Percentiles rank a stretch among this genome's conserved stretches.
Evolutionary conservation across 768 basidiomycete genomes (phyloP).

Genomic region (Mycena amicta): DNA sequence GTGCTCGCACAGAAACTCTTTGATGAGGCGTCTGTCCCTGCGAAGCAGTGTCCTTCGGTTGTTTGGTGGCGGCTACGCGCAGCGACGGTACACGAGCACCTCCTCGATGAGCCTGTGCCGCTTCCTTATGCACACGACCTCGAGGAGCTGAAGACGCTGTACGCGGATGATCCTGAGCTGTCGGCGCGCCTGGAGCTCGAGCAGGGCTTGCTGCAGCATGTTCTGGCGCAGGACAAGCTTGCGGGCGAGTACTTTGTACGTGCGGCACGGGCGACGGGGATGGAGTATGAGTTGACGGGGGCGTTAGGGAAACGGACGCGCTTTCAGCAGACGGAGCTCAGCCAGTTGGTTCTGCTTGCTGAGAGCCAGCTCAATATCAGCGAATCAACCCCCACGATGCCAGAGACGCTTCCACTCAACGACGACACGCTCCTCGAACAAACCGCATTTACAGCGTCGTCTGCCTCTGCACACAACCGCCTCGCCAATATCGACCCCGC

Average conservation of each 20-base stretch:
- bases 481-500: slow-evolving; percentile 80
- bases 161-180: slow-evolving; percentile 62
- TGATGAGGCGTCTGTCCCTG: slow-evolving; percentile 43
- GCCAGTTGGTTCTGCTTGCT: slow-evolving; percentile 93
- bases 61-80: slow-evolving; percentile 87
- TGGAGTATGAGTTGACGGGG: slow-evolving; percentile 91
- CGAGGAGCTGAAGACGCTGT: slow-evolving; percentile 40
- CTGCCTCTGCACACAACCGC: slow-evolving; percentile 41
- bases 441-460: slow-evolving; percentile 85
- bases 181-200: slow-evolving; percentile 72
- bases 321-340: slow-evolving; percentile 83
- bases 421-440: slow-evolving; percentile 96
- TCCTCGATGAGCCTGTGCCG: slow-evolving; percentile 83
- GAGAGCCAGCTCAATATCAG: slow-evolving; percentile 58
- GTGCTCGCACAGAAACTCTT: slow-evolving; percentile 76
- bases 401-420: slow-evolving; percentile 83
- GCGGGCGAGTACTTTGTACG: slow-evolving; percentile 78
- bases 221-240: slow-evolving; percentile 70
- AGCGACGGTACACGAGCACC: slow-evolving; percentile 70
- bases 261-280: slow-evolving; percentile 73
- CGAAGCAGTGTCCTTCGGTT: slow-evolving; percentile 49
- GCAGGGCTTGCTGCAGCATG: slow-evolving; percentile 77
- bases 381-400: slow-evolving; percentile 38
- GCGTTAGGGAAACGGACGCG: slow-evolving; percentile 93
- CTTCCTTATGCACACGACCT: slow-evolving; percentile 43